A percentile compares a stretch with the other conserved stretches of the same genome.
These are phyloP conservation scores for Aspergillus funiculosus DNA, from an alignment of 495 filamentous ascomycete genomes.

Conservation along the genomic window DNA sequence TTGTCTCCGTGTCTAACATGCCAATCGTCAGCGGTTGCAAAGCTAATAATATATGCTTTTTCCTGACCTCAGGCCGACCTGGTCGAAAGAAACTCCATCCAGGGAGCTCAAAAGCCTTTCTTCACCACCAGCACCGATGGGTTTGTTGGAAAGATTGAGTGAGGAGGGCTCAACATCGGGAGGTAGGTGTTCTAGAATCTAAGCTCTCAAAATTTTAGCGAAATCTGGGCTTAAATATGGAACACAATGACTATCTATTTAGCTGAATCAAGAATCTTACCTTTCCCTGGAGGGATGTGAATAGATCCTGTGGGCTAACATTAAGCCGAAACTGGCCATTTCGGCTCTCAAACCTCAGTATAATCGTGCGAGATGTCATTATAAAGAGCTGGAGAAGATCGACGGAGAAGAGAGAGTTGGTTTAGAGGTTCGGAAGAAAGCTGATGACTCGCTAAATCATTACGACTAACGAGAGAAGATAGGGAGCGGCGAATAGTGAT, in stretches of 20 bases:
- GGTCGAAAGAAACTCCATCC: conserved; percentile 57
- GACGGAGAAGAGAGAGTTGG: background rate
- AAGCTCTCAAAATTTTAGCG: conserved; percentile 5
- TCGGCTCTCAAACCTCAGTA: conserved; percentile 51
- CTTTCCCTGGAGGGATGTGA: conserved; percentile 41
- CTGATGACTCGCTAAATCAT: conserved; percentile 1
- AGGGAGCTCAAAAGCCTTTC: conserved; percentile 64
- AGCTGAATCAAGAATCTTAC: too few relatives aligned
- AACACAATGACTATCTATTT: too few relatives aligned
- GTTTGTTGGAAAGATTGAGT: conserved; percentile 75
- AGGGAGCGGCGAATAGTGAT: background rate
- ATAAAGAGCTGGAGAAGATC: conserved; percentile 3
- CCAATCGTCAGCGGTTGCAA: conserved; percentile 7
- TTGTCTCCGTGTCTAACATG: conserved; percentile 75
- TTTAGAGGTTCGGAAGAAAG: background rate
- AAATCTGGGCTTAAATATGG: too few relatives aligned
- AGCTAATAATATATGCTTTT: background rate
- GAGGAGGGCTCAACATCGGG: conserved; percentile 65
- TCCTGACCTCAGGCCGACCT: conserved; percentile 65
- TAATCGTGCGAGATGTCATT: conserved; percentile 44
- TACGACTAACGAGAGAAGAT: background rate
- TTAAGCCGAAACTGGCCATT: conserved; percentile 52
- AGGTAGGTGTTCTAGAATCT: conserved; percentile 61
- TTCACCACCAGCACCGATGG: conserved; percentile 66
- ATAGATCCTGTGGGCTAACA: conserved; percentile 42